Percentiles rank a stretch among this genome's conserved stretches.
Evolutionary conservation across 2,329 filamentous ascomycete species (phyloP).

Genomic region (Dothistroma septosporum): DNA sequence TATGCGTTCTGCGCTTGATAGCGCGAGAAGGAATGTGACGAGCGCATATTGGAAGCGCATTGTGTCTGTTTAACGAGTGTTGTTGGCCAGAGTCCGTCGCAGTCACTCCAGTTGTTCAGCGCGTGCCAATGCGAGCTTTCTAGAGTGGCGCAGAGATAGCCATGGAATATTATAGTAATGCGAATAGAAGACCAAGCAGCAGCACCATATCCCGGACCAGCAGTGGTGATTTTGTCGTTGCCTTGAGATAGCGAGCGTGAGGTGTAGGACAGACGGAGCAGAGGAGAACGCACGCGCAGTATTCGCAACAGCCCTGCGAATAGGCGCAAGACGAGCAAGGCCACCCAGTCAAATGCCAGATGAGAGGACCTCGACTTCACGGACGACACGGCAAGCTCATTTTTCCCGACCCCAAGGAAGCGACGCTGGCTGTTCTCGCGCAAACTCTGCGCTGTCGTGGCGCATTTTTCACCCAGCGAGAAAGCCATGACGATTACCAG

Average conservation of each 20-base stretch:
- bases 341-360: slow-evolving; percentile 6
- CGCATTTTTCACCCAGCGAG: neutral
- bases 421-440: slow-evolving; percentile 1
- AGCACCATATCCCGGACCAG: neutral
- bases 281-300: neutral
- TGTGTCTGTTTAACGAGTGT: neutral
- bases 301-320: neutral
- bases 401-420: neutral
- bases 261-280: neutral
- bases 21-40: slow-evolving; percentile 9
- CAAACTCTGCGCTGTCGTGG: slow-evolving; percentile 6
- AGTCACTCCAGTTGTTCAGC: slow-evolving; percentile 1
- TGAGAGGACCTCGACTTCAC: slow-evolving; percentile 5
- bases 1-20: slow-evolving; percentile 13
- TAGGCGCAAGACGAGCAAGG: neutral
- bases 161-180: slow-evolving; percentile 2
- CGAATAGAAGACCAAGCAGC: neutral
- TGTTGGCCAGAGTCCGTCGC: neutral
- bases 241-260: neutral
- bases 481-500: slow-evolving; percentile 4
- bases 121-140: slow-evolving; percentile 2
- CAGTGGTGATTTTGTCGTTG: neutral
- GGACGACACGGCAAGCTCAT: neutral
- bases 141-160: neutral
- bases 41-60: slow-evolving; percentile 15